Base-by-base conservation (phyloP, 2,329 filamentous ascomycete genomes). In the Cadophora sp. region DNA sequence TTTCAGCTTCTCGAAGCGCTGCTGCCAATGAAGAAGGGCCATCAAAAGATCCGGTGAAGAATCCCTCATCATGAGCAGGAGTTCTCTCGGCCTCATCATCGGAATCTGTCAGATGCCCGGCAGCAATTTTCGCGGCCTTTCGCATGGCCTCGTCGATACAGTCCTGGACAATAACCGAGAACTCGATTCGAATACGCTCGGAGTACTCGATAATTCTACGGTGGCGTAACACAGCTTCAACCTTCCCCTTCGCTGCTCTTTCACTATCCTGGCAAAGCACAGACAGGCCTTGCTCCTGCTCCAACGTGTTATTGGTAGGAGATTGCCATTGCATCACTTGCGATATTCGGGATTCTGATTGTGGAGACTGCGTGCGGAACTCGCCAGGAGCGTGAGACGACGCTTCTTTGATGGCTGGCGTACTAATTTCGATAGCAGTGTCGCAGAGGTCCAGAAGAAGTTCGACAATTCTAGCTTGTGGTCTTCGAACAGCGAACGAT, bases 261-360 rank as follows among this genome's bases (percentile, higher is more conserved):
- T 96, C 93, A 0, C 94, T 98, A 76, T 99, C 96, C 16, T 92
- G 87, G 77, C 94, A 97, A n/a, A 99, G 82, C 30, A 94, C 79
- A 45, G 93, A 91, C 27, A 99, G 82, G 0, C 96, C 96, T 75
- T 96, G 92, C 77, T 98, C 95, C 77, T 97, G 94, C 70, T 99
- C 96, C 18, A 97, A 81, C 0, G 94, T 96, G 75, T 95, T 95
- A 59, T 91, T 91, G 74, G 93, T 94, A 0, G 96, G 96, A 5
- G 95, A 97, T 76, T 97, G 94, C 96, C 96, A 99, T 77, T 97
- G 94, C 72, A 96, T 79, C 6, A 99, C 94, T 78, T 99, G 96
- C 1, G 92, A 92, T 73, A 98, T 96, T 39, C 95, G 90, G 51
- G 93, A 96, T 77, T 99, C 96, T 0, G 96, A 99, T 76, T 97